These are phyloP conservation scores for Penicillium cinerascens DNA, from an alignment of 495 filamentous ascomycete species.

Conservation along the genomic window DNA sequence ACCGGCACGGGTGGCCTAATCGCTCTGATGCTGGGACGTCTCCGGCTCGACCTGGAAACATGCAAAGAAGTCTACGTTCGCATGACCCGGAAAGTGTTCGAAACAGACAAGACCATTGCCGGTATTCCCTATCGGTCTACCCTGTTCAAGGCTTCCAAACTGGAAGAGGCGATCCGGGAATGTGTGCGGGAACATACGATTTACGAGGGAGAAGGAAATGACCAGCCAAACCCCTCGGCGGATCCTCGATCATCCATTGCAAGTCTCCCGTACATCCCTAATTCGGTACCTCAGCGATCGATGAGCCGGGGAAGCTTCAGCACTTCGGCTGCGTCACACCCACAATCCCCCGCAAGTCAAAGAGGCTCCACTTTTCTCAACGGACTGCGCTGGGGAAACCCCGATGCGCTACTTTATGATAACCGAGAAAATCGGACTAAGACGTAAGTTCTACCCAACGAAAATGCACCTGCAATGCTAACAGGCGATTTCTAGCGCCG, in stretches of 20 bases:
- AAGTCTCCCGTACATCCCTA: constrained; percentile 36
- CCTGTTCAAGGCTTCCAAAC: constrained; percentile 89
- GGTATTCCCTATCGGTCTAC: constrained; percentile 92
- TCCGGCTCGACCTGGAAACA: constrained; percentile 89
- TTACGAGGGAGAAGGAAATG: constrained; percentile 77
- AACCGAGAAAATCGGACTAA: constrained; percentile 82
- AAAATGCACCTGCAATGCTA: constrained; percentile 1
- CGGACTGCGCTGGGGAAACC: constrained; percentile 52
- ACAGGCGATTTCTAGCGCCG: constrained; percentile 56
- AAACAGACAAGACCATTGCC: constrained; percentile 95
- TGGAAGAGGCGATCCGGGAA: constrained; percentile 91
- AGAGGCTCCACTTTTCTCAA: constrained; percentile 40
- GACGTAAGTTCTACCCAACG: constrained; percentile 60
- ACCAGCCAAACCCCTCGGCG: constrained; percentile 36
- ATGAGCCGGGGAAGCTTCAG: constrained; percentile 44
- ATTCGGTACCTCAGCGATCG: constrained; percentile 41
- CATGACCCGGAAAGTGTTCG: constrained; percentile 90
- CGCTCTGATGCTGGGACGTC: constrained; percentile 89
- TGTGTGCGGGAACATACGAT: constrained; percentile 85
- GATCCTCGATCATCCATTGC: constrained; percentile 34
- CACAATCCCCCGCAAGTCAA: constrained; percentile 25
- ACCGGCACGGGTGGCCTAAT: constrained; percentile 95
- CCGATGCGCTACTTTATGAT: constrained; percentile 71
- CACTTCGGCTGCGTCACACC: constrained; percentile 30
- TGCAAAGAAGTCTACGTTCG: constrained; percentile 95